These are phyloP conservation scores for Phytophthora citricola DNA, from an alignment of 352 stramenopile species.

Conservation along the genomic window DNA sequence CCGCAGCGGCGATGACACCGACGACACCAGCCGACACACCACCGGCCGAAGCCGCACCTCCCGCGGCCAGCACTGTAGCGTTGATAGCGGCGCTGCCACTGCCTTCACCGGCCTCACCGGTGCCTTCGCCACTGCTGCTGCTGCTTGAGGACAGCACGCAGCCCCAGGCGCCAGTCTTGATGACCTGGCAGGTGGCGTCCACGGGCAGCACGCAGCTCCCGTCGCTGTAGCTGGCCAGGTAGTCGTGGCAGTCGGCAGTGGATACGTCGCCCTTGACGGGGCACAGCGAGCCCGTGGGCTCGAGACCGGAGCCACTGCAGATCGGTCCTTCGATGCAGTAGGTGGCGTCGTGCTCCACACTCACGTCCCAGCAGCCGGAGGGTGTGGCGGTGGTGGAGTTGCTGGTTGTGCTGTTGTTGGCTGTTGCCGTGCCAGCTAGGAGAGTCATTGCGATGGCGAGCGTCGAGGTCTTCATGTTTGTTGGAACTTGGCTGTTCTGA, in stretches of 20 bases:
- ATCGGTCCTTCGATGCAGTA: conserved; percentile 60
- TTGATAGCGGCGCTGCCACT: conserved; percentile 19
- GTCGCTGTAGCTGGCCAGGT: conserved; percentile 56
- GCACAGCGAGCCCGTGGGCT: conserved; percentile 40
- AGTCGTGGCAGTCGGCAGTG: conserved; percentile 55
- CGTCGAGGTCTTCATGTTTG: conserved; percentile 18
- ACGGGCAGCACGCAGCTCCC: conserved; percentile 55
- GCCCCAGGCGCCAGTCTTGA: conserved; percentile 69
- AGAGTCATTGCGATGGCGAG: conserved; percentile 16
- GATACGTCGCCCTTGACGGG: conserved; percentile 49
- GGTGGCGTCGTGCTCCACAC: conserved; percentile 50
- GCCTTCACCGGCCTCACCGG: neutral
- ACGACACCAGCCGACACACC: conserved; percentile 20
- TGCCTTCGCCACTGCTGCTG: conserved; percentile 10
- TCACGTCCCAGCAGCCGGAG: conserved; percentile 40
- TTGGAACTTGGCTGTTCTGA: conserved; percentile 3
- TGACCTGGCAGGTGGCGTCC: conserved; percentile 59
- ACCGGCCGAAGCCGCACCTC: conserved; percentile 3
- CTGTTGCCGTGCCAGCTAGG: conserved; percentile 5
- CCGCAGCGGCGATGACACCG: conserved; percentile 26
- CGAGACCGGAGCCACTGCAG: conserved; percentile 39
- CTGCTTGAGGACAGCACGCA: conserved; percentile 47
- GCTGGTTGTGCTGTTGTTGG: conserved; percentile 9
- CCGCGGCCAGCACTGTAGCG: conserved; percentile 15
- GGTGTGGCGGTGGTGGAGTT: conserved; percentile 21